Evolutionary conservation across 2,329 filamentous ascomycete species (phyloP).

Genomic region (Venturia aucupariae): DNA sequence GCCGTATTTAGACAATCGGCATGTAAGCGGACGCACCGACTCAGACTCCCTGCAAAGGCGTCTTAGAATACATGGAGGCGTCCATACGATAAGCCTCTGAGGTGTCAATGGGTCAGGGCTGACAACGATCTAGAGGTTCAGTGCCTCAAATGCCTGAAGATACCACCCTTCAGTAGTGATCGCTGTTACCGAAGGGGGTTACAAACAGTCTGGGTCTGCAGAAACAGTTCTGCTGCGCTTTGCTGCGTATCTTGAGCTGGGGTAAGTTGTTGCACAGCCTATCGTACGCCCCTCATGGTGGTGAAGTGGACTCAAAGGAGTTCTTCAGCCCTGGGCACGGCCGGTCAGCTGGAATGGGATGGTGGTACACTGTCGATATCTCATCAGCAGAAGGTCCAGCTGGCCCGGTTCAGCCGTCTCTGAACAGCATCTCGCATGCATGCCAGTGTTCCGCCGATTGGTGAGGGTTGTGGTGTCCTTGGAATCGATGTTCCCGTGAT

Average conservation of each 20-base stretch:
- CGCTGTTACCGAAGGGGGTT: background rate
- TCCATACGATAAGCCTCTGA: slow-evolving; percentile 6
- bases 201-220: background rate
- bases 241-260: background rate
- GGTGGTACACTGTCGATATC: too few relatives aligned
- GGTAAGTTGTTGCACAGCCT: background rate
- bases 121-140: background rate
- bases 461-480: background rate
- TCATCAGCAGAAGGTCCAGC: background rate
- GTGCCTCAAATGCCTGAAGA: background rate
- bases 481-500: background rate
- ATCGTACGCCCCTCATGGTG: background rate
- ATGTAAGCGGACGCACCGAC: slow-evolving; percentile 4
- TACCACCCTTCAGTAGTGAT: background rate
- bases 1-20: background rate
- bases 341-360: background rate
- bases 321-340: background rate
- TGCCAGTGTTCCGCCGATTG: background rate
- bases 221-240: background rate
- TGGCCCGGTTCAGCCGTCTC: background rate
- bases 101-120: background rate
- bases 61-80: slow-evolving; percentile 8
- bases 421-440: background rate
- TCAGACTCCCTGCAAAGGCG: background rate
- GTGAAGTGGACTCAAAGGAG: too few relatives aligned